Evolutionary conservation across 345 rosid genomes (phyloP), one percentile per base, ranked within the genome.

Genomic region (Rhizophora mangle): DNA sequence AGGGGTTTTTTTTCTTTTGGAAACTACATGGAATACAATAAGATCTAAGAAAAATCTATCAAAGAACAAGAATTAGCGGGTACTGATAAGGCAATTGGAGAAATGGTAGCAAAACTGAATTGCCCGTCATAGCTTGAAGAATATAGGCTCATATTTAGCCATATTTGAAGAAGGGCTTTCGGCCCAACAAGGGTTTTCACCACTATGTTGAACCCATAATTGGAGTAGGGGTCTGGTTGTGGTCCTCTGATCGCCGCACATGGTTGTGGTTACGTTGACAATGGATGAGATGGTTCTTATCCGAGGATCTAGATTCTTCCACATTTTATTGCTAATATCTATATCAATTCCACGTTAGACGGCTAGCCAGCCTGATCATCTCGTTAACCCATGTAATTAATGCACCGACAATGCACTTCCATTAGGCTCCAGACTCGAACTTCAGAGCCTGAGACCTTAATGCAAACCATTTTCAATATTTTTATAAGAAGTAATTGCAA

Each of bases 11-110:
- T 31, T 4, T 31, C 2, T 30, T 1, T 30, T 30, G 96, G 97
- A 47, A 92, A 88, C n/a, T 85, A 91, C 74, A 82, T 82, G 90
- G 83, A 86, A 2, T 85, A 82, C 52, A 80, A 83, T 15, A 79
- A 80, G 29, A 79, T 79, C 51, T 34, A 43, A 2, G n/a, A 59
- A 6, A 63, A 5, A 7, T 56, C 66, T 0, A 64, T 37, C 53
- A 62, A 64, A 21, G 70, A 72, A 11, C 54, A 2, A 2, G 54
- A 43, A 64, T 52, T 78, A 56, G 27, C 78, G 20, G 70, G 68
- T 62, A 88, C 81, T 9, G 66, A 72, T 2, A 31, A 39, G 72
- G 84, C 84, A 30, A 76, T 86, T 13, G 64, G 71, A 57, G 78
- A 82, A 39, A 72, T 29, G 19, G 66, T 73, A 59, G 75, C 68